Evolutionary conservation across 2,329 filamentous ascomycete genomes (phyloP).

Genomic region (Beauveria sp.): DNA sequence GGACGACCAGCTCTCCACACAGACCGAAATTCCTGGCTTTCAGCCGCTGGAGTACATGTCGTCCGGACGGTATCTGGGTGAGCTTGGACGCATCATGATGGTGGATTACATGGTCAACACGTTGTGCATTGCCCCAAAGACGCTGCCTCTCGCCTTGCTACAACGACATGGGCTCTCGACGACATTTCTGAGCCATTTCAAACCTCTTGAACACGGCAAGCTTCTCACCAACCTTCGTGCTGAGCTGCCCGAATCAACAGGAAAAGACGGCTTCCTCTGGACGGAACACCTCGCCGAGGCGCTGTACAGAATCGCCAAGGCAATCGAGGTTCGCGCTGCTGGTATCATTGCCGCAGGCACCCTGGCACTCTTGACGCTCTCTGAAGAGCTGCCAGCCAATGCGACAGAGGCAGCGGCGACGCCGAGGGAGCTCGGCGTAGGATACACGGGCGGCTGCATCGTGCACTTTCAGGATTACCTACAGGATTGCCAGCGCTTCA

Average conservation of each 20-base stretch:
- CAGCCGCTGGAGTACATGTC: conserved; percentile 84
- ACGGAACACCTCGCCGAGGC: conserved; percentile 49
- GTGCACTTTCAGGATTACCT: conserved; percentile 71
- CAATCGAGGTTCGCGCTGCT: conserved; percentile 65
- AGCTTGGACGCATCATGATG: conserved; percentile 64
- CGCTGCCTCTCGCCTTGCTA: conserved; percentile 48
- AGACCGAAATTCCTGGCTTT: conserved; percentile 65
- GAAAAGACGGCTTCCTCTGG: conserved; percentile 50
- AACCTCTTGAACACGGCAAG: conserved; percentile 40
- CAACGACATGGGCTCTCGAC: conserved; percentile 60
- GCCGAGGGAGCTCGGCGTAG: conserved; percentile 57
- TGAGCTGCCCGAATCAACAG: conserved; percentile 44
- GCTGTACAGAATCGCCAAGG: conserved; percentile 59
- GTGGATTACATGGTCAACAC: conserved; percentile 52
- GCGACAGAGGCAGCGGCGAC: conserved; percentile 13
- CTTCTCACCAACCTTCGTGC: conserved; percentile 40
- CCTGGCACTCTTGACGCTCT: conserved; percentile 60
- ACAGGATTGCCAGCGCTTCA: conserved; percentile 58
- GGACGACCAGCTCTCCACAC: conserved; percentile 59
- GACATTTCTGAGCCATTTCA: conserved; percentile 63
- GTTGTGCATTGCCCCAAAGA: conserved; percentile 30
- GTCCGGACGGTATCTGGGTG: conserved; percentile 68
- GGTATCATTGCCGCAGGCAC: conserved; percentile 67
- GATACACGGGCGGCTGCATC: conserved; percentile 75
- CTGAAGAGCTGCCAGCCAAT: conserved; percentile 52